Conservation (phyloP, 176 grass and related monocot genomes). For the Poa annua region DNA sequence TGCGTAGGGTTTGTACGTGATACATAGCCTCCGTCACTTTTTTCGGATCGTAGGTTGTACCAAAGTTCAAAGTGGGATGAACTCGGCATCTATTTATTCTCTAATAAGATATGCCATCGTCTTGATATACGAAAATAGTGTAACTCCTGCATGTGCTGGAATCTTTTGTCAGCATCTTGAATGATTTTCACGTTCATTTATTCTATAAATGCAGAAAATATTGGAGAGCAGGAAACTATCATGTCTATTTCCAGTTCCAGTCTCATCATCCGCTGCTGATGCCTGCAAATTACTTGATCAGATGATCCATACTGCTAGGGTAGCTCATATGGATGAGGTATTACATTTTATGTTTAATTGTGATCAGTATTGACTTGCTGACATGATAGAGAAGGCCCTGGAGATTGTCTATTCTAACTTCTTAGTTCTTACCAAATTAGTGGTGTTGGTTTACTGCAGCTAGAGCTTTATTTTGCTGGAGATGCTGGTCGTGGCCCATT, state of each 20-base stretch:
- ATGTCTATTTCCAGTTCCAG: slow-evolving; percentile 56
- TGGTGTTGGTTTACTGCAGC: slow-evolving; percentile 53
- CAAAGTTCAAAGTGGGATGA: background rate
- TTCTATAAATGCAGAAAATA: slow-evolving; percentile 53
- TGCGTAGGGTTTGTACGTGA: too few relatives aligned
- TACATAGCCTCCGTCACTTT: too few relatives aligned
- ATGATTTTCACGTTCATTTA: slow-evolving; percentile 2
- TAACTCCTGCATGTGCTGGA: background rate
- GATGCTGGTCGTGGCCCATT: slow-evolving; percentile 70
- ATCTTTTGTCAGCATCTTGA: slow-evolving; percentile 3
- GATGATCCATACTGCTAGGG: slow-evolving; percentile 61
- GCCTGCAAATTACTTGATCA: slow-evolving; percentile 49
- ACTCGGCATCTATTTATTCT: background rate
- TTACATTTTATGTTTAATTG: slow-evolving; percentile 3
- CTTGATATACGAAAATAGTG: background rate
- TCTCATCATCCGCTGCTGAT: slow-evolving; percentile 41
- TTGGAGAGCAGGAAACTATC: slow-evolving; percentile 51
- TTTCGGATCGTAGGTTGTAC: too few relatives aligned
- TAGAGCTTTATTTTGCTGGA: slow-evolving; percentile 86
- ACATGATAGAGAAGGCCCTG: background rate
- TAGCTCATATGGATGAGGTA: slow-evolving; percentile 80
- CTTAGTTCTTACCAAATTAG: slow-evolving; percentile 12
- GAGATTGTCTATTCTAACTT: slow-evolving; percentile 10
- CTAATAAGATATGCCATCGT: background rate
- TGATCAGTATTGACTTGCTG: background rate